phyloP scores from a whole-genome alignment of 2,329 filamentous ascomycete species.

The Hymenoscyphus scutula region DNA sequence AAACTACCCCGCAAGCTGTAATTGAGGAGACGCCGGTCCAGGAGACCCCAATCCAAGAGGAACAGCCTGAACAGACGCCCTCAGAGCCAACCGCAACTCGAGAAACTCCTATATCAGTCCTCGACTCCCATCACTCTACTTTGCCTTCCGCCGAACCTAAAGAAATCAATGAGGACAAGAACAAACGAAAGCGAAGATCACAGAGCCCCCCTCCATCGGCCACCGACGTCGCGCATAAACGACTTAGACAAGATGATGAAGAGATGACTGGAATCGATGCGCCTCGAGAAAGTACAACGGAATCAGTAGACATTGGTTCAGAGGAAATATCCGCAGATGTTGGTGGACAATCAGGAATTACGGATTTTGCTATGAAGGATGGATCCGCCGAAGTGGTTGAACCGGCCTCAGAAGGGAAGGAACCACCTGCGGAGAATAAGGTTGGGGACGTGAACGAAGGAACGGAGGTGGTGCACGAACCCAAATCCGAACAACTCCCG shows the following conservation, averaged over 20 bases:
- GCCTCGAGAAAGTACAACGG: not conserved
- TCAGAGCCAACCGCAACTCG: slow-evolving; percentile 20
- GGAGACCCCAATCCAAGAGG: not conserved
- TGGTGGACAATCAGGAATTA: not conserved
- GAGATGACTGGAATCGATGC: slow-evolving; percentile 14
- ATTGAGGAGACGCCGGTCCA: too few relatives aligned
- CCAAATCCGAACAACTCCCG: not conserved
- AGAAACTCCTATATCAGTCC: slow-evolving; percentile 16
- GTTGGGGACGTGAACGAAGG: slow-evolving; percentile 4
- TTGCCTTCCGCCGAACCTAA: slow-evolving; percentile 32
- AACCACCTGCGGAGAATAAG: slow-evolving; percentile 3
- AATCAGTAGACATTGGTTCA: not conserved
- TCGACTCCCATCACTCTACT: slow-evolving; percentile 6
- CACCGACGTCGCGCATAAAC: slow-evolving; percentile 55
- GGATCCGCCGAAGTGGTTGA: not conserved
- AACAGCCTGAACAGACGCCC: not conserved
- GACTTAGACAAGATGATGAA: slow-evolving; percentile 45
- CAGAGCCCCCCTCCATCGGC: slow-evolving; percentile 56
- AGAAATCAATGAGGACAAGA: slow-evolving; percentile 49
- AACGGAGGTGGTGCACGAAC: not conserved
- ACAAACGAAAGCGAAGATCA: slow-evolving; percentile 67
- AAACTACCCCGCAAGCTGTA: not conserved
- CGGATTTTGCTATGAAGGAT: not conserved
- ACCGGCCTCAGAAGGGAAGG: not conserved
- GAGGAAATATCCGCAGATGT: not conserved